A percentile compares a stretch with the other conserved stretches of the same genome.
Evolutionary conservation across 2,329 filamentous ascomycete genomes (phyloP).

Genomic region (Penicillium rolfsii): DNA sequence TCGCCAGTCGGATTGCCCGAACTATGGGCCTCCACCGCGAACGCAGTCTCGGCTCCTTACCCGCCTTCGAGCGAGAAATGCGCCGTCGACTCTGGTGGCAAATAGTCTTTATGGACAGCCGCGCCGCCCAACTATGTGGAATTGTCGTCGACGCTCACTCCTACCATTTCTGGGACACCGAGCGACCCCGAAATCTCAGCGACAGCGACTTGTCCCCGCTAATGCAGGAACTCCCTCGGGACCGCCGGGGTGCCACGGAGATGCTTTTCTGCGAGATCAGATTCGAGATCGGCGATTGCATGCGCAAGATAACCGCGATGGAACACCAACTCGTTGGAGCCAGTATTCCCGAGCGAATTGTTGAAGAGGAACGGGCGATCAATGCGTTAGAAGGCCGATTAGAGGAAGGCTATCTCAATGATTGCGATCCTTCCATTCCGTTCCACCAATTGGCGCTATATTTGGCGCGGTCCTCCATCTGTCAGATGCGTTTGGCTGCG

Average conservation of each 20-base stretch:
- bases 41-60: background rate
- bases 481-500: background rate
- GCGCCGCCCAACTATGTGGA: background rate
- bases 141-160: background rate
- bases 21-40: background rate
- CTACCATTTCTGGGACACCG: background rate
- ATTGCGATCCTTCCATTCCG: background rate
- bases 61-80: background rate
- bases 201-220: background rate
- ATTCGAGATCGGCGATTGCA: conserved; percentile 47
- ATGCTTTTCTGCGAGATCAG: conserved; percentile 50
- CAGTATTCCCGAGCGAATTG: background rate
- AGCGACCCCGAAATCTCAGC: background rate
- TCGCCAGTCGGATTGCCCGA: background rate
- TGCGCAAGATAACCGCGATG: conserved; percentile 31
- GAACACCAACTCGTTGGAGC: conserved; percentile 1
- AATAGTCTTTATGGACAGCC: conserved; percentile 1
- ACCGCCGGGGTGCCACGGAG: conserved; percentile 36
- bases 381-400: background rate
- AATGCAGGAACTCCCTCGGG: background rate
- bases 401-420: background rate
- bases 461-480: background rate
- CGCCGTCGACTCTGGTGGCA: background rate
- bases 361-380: background rate
- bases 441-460: background rate